phyloP scores from a whole-genome alignment of 345 rosid genomes.

The Melaleuca quinquenervia region DNA sequence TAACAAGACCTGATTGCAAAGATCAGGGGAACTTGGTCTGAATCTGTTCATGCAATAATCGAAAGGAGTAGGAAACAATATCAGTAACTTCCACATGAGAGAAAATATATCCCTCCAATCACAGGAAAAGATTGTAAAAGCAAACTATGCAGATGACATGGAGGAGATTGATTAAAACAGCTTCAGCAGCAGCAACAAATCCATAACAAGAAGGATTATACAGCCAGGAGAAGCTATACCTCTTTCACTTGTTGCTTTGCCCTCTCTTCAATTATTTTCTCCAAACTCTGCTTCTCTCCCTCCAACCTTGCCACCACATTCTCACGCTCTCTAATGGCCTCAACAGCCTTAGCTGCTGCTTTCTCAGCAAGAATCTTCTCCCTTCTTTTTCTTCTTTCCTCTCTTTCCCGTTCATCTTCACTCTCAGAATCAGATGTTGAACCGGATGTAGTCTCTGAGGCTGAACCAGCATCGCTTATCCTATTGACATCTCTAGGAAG shows the following conservation, averaged over 20 bases:
- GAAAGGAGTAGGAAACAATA: neutral
- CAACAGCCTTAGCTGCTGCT: conserved; percentile 69
- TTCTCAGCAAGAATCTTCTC: conserved; percentile 67
- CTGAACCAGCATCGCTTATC: conserved; percentile 35
- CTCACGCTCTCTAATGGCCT: conserved; percentile 72
- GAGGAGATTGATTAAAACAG: neutral
- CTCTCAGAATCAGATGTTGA: conserved; percentile 75
- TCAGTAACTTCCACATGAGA: neutral
- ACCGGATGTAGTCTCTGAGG: conserved; percentile 47
- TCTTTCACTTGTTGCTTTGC: conserved; percentile 92
- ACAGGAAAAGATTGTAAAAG: neutral
- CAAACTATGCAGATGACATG: neutral
- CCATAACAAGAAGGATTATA: neutral
- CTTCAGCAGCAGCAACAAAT: neutral
- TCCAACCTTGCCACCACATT: conserved; percentile 80
- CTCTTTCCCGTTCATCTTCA: conserved; percentile 55
- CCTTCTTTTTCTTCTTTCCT: conserved; percentile 57
- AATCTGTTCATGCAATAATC: neutral
- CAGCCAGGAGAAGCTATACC: conserved; percentile 21
- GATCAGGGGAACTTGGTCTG: neutral
- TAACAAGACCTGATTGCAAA: neutral
- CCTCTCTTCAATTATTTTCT: conserved; percentile 85
- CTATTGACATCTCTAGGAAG: conserved; percentile 32
- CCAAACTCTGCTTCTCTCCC: conserved; percentile 92
- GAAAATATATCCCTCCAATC: neutral